Evolutionary conservation across 441 rosid species (phyloP), one percentile per base, ranked within the genome.

Genomic region (Raphanus hybrid): DNA sequence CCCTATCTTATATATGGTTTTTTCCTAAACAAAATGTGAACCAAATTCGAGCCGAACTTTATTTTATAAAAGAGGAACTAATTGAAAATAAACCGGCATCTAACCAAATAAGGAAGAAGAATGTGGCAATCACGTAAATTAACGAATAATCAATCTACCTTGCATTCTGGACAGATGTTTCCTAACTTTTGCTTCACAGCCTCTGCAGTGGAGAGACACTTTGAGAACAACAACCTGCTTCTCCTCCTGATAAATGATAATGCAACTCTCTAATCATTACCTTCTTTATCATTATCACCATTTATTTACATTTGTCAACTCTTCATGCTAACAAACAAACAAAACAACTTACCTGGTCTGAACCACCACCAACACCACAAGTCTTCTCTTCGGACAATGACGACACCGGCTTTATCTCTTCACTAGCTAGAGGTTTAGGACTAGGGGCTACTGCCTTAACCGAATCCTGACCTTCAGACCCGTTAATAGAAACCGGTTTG

Each of bases 171-270:
- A 86, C 35, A 91, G 75, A 84, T 93, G 98, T 74, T 93, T 93
- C 81, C 94, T 89, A 55, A 93, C 83, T 90, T 93, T 92, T 69
- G 89, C 94, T 82, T 85, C 97, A 75, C 97, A 93, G 39, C 94
- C 97, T 87, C 79, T 93, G 84, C 97, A 92, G 80, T 93, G 97
- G 26, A 93, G 72, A 37, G 98, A 93, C 78, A 93, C 98, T 83
- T 91, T 89, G 83, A 93, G 73, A 43, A 87, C 98, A 66, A 87
- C 97, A 37, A 92, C 93, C 91, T 93, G 72, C 37, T 65, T 5
- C 58, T 39, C 2, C 45, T 39, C 73, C 57, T 1, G 50, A 66
- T 29, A 15, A 54, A 63, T 23, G 26, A 23, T 23, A 23, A 23
- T 27, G 11, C 37, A 73, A 26, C 65, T n/a, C 65, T n/a, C 45